Base-by-base conservation (phyloP, 2,329 filamentous ascomycete genomes). In the Colletotrichum lupini region DNA sequence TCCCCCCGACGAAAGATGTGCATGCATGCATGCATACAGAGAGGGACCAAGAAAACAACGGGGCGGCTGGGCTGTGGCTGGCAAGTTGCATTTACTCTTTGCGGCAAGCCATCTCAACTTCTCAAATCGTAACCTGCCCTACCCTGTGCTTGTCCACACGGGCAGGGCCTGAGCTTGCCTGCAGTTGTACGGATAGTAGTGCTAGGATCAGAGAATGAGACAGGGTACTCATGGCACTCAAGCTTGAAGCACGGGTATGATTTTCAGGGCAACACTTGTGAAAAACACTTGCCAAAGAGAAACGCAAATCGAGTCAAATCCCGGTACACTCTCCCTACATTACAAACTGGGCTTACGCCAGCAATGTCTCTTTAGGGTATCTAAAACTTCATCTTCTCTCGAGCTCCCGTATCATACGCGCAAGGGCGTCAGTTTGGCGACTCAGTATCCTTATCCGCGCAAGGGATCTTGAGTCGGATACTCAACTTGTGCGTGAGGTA, bases 21-120 rank as follows among this genome's bases (percentile, higher is more conserved):
- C 64, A 62, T 42, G 58, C 28, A 30, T 26, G 32, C 32, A 35
- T 12, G 32, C 37, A 72, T 32, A 28, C 46, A 55, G 35, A 71
- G 46, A 35, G 35, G 26, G n/a, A 56, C 26, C 24, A 12, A 16
- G 49, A 59, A 61, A 67, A 71, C 19, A 71, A 60, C 32, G 56
- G 63, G 62, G 68, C 62, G 42, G 68, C 49, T 71, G n/a, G 62
- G 62, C 55, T 61, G 46, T 67, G 62, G 68, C 68, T 67, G 46
- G 46, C 62, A 60, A 35, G 19, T 67, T 67, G 62, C 55, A 71
- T 49, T 49, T 49, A 49, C 42, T 49, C 16, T 11, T 49, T 49
- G 42, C 42, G 42, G 42, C 42, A 59, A 30, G 66, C 61, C 62
- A 70, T 66, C 55, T 70, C 46, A 26, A 55, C 53, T 70, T 49